phyloP scores from a whole-genome alignment of 164 flowering plant species.

The Akebia trifoliata region DNA sequence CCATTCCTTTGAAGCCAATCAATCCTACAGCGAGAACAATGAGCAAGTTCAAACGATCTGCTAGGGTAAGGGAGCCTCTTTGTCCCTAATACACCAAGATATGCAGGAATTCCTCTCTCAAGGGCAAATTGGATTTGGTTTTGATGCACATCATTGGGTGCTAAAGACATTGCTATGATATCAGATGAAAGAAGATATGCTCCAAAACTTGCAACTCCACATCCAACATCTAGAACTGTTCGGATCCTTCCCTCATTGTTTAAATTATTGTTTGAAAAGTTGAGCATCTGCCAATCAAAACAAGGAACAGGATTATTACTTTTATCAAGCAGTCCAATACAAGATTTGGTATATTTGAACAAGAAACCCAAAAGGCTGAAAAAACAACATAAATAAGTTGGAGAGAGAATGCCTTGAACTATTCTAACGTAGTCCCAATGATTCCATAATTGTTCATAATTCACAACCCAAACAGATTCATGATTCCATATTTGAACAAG shows the following conservation, averaged over 20 bases:
- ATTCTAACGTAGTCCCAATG: too few species aligned
- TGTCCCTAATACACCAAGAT: conserved; percentile 84
- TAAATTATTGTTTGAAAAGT: conserved; percentile 53
- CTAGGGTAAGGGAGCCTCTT: conserved; percentile 90
- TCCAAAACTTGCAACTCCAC: conserved; percentile 94
- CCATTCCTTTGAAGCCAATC: conserved; percentile 95
- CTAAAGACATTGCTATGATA: conserved; percentile 76
- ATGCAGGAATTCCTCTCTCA: conserved; percentile 93
- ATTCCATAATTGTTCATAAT: too few species aligned
- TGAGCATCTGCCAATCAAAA: conserved; percentile 66
- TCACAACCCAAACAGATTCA: too few species aligned
- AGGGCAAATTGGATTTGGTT: conserved; percentile 92
- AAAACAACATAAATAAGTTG: not conserved
- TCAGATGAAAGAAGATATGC: conserved; percentile 72
- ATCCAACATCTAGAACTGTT: conserved; percentile 86
- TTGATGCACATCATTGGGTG: conserved; percentile 94
- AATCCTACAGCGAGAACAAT: conserved; percentile 87
- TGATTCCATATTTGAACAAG: too few species aligned
- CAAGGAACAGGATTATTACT: conserved; percentile 6
- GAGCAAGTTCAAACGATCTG: conserved; percentile 88
- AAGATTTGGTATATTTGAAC: too few species aligned
- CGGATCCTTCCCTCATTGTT: conserved; percentile 71
- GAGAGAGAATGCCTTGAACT: not conserved
- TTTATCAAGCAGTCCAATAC: conserved; percentile 5
- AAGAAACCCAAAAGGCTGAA: too few species aligned